Evolutionary conservation across 495 filamentous ascomycete genomes (phyloP).

Genomic region (Penicillium egyptiacum): DNA sequence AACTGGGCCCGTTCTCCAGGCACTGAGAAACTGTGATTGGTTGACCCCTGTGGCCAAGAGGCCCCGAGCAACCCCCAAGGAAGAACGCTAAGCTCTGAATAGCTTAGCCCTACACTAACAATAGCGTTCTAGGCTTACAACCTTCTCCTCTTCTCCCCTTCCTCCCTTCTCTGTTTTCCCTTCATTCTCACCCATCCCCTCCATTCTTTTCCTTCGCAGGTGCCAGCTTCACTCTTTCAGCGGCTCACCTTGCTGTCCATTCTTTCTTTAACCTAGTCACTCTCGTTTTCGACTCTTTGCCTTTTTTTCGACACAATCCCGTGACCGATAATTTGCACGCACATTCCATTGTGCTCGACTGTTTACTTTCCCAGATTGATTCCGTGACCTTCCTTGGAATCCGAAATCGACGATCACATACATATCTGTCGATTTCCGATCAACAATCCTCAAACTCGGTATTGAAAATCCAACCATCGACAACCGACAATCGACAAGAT

Average conservation of each 20-base stretch:
- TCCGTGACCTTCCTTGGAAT: constrained; percentile 26
- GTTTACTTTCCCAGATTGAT: constrained; percentile 22
- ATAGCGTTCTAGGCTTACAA: constrained; percentile 19
- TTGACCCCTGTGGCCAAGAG: neutral
- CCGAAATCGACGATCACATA: constrained; percentile 23
- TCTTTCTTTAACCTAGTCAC: constrained; percentile 37
- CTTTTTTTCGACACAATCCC: constrained; percentile 12
- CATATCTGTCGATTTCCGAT: neutral
- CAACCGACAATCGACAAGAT: constrained; percentile 29
- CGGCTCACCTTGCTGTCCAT: constrained; percentile 57
- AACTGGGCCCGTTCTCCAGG: constrained; percentile 8
- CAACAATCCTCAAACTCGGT: neutral
- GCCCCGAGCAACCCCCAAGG: constrained; percentile 8
- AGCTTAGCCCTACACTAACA: constrained; percentile 12
- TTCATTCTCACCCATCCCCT: constrained; percentile 48
- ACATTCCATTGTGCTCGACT: constrained; percentile 4
- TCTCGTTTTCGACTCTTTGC: constrained; percentile 16
- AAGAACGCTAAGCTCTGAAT: neutral
- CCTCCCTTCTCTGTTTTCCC: constrained; percentile 45
- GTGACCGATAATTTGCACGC: constrained; percentile 12
- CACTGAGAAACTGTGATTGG: constrained; percentile 2
- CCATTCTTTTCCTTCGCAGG: constrained; percentile 47
- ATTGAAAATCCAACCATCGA: constrained; percentile 15
- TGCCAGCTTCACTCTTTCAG: constrained; percentile 88
- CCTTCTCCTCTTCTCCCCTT: constrained; percentile 27